Conservation (phyloP, 495 filamentous ascomycete species). For the Neurospora terricola region DNA sequence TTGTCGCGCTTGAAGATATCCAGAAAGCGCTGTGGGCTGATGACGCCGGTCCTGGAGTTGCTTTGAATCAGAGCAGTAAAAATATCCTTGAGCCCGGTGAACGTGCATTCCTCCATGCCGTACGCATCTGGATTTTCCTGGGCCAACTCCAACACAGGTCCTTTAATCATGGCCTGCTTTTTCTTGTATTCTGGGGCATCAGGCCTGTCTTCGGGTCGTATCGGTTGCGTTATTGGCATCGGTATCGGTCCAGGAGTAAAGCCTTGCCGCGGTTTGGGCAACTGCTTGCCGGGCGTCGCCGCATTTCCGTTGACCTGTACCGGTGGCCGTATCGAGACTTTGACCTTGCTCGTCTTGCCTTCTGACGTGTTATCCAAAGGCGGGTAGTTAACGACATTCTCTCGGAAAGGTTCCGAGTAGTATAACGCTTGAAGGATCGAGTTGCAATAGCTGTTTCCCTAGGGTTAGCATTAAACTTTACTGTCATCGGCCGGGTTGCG, state of each 20-base stretch:
- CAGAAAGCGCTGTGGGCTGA: slow-evolving; percentile 88
- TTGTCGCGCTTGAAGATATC: slow-evolving; percentile 90
- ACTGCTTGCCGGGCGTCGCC: slow-evolving; percentile 33
- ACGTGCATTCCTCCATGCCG: slow-evolving; percentile 89
- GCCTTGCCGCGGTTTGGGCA: neutral
- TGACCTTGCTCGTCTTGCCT: slow-evolving; percentile 33
- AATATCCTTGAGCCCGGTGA: slow-evolving; percentile 90
- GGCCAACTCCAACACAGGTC: slow-evolving; percentile 73
- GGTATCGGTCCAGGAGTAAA: slow-evolving; percentile 8
- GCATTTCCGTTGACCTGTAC: slow-evolving; percentile 33
- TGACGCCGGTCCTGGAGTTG: slow-evolving; percentile 71
- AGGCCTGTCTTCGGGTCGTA: slow-evolving; percentile 55
- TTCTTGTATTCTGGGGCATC: slow-evolving; percentile 95
- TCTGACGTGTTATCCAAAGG: slow-evolving; percentile 38
- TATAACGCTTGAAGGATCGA: slow-evolving; percentile 96
- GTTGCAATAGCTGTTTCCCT: slow-evolving; percentile 71
- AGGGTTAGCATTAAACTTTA: neutral
- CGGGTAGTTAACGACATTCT: slow-evolving; percentile 90
- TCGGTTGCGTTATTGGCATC: slow-evolving; percentile 14
- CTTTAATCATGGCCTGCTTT: slow-evolving; percentile 78
- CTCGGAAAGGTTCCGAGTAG: slow-evolving; percentile 89
- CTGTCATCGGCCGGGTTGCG: neutral
- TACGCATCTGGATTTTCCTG: slow-evolving; percentile 69
- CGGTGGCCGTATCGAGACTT: slow-evolving; percentile 39
- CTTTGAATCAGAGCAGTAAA: slow-evolving; percentile 86